Percentiles rank a stretch among this genome's conserved stretches.
phyloP scores from a whole-genome alignment of 2,329 filamentous ascomycete genomes.

The Pseudogymnoascus sp. region DNA sequence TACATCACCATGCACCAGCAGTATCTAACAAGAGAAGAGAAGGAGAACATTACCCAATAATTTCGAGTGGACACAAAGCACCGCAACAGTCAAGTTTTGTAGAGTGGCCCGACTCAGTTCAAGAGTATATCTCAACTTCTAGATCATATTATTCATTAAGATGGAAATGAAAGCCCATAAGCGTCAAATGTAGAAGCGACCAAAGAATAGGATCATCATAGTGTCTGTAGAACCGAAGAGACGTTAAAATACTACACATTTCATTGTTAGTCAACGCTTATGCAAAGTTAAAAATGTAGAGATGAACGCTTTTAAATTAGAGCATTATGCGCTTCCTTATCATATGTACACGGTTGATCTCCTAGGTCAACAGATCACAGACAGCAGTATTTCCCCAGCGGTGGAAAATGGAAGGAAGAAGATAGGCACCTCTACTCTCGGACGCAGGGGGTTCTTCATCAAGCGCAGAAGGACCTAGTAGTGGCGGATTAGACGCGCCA shows the following conservation, averaged over 20 bases:
- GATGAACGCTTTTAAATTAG: no score
- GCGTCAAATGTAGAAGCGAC: no score
- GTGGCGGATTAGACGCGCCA: background rate
- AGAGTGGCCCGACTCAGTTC: conserved; percentile 18
- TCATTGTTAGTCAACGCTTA: no score
- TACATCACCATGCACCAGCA: conserved; percentile 9
- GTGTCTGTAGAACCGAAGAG: no score
- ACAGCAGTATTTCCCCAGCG: background rate
- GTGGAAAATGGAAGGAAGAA: background rate
- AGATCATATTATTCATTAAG: no score
- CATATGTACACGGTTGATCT: background rate
- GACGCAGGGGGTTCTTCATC: background rate
- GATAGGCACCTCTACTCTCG: background rate
- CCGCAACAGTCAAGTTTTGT: conserved; percentile 23
- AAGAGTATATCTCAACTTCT: no score
- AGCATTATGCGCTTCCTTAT: no score
- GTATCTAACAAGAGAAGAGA: conserved; percentile 18
- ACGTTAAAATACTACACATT: no score
- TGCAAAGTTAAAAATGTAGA: no score
- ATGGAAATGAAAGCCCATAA: no score
- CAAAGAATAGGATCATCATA: no score
- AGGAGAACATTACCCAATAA: conserved; percentile 17
- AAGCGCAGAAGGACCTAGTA: background rate
- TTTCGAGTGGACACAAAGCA: conserved; percentile 15
- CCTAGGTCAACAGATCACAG: background rate